phyloP scores from a whole-genome alignment of 2,329 filamentous ascomycete species.

The Colletotrichum liriopes region DNA sequence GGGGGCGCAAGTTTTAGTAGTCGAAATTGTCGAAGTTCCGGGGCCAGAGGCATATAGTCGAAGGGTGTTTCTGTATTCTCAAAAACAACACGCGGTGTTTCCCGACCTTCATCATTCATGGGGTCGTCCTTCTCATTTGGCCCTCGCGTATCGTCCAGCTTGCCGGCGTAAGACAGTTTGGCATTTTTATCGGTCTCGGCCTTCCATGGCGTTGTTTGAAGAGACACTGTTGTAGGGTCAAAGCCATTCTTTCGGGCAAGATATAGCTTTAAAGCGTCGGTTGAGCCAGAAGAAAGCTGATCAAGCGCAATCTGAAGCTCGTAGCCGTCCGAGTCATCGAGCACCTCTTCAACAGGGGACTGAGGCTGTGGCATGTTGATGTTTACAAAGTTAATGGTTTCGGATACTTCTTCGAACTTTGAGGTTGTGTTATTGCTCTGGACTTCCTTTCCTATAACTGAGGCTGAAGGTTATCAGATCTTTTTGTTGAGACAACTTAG shows the following conservation, averaged over 20 bases:
- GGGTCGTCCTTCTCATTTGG: neutral
- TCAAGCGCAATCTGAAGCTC: conserved; percentile 30
- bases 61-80: neutral
- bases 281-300: conserved; percentile 24
- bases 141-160: conserved; percentile 7
- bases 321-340: conserved; percentile 14
- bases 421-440: neutral
- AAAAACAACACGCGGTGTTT: neutral
- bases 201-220: conserved; percentile 1
- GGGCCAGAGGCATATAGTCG: conserved; percentile 1
- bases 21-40: conserved; percentile 3
- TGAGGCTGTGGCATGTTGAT: neutral
- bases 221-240: conserved; percentile 3
- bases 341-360: neutral
- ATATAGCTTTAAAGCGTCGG: conserved; percentile 15
- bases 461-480: neutral
- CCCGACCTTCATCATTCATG: neutral
- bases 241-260: conserved; percentile 12
- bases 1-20: conserved; percentile 9
- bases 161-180: neutral
- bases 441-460: neutral
- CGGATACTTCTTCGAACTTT: neutral
- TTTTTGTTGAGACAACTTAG: neutral
- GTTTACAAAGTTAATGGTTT: neutral
- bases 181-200: neutral